Conservation (phyloP, 2,329 filamentous ascomycete genomes). For the Metarhizium robertsii region DNA sequence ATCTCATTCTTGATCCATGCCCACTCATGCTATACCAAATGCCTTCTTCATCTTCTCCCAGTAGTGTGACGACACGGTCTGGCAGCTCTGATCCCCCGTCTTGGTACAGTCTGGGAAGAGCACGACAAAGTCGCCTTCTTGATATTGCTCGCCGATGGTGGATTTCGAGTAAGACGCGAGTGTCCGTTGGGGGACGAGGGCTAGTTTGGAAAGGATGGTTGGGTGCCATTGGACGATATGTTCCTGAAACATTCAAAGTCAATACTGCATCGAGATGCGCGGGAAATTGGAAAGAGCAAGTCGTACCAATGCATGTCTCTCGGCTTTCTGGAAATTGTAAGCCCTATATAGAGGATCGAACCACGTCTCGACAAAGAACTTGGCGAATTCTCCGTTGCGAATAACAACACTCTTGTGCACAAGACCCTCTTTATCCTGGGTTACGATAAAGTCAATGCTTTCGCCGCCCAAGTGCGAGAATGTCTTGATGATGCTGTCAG, state of each 20-base stretch:
- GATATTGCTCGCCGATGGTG: constrained; percentile 54
- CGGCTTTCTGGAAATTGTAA: constrained; percentile 95
- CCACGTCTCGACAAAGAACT: constrained; percentile 91
- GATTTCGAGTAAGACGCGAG: constrained; percentile 68
- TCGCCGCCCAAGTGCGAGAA: constrained; percentile 71
- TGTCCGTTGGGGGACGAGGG: constrained; percentile 74
- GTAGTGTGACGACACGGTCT: constrained; percentile 54
- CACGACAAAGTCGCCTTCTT: constrained; percentile 77
- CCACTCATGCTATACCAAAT: constrained; percentile 18
- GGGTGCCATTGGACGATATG: constrained; percentile 95
- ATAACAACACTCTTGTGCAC: constrained; percentile 70
- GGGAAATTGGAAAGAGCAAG: not conserved
- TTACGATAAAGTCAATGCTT: constrained; percentile 72
- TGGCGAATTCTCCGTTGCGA: constrained; percentile 78
- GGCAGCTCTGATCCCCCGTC: constrained; percentile 51
- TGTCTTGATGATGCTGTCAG: constrained; percentile 94
- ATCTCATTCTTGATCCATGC: not conserved
- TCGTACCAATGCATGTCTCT: constrained; percentile 78
- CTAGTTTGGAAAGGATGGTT: constrained; percentile 83
- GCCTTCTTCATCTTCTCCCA: constrained; percentile 36
- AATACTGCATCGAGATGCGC: not conserved
- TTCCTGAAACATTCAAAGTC: constrained; percentile 41
- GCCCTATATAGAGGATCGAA: constrained; percentile 87
- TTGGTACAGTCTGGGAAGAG: constrained; percentile 66
- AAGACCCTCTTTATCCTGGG: constrained; percentile 76